Evolutionary conservation across 805 yeast species (phyloP).

Genomic region (Suhomyces kilbournensis): DNA sequence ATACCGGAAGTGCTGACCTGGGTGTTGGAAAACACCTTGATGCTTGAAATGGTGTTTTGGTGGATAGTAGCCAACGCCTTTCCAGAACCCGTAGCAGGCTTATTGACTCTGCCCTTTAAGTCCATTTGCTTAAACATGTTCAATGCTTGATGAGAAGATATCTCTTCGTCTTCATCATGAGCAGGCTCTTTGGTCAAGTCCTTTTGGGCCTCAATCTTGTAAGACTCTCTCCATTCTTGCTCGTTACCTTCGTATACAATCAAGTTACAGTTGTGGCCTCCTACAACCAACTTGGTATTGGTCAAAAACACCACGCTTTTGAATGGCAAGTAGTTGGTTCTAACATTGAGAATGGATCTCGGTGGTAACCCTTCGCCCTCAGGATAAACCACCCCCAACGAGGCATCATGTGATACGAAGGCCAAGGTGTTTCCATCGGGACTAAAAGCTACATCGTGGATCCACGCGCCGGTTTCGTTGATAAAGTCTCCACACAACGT

Average conservation of each 20-base stretch:
- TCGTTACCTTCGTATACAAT: slow-evolving; percentile 74
- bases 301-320: slow-evolving; percentile 67
- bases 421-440: slow-evolving; percentile 77
- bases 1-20: slow-evolving; percentile 71
- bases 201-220: slow-evolving; percentile 51
- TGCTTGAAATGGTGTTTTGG: slow-evolving; percentile 80
- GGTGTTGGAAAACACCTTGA: slow-evolving; percentile 47
- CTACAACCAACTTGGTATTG: slow-evolving; percentile 70
- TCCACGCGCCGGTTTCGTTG: slow-evolving; percentile 77
- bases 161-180: slow-evolving; percentile 47
- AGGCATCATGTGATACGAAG: slow-evolving; percentile 81
- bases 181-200: slow-evolving; percentile 45
- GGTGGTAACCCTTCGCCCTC: slow-evolving; percentile 65
- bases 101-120: slow-evolving; percentile 76
- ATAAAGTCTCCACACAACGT: slow-evolving; percentile 81
- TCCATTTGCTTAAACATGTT: slow-evolving; percentile 95
- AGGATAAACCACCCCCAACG: slow-evolving; percentile 79
- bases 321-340: slow-evolving; percentile 77
- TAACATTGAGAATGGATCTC: slow-evolving; percentile 51
- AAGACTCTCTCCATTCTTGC: slow-evolving; percentile 58
- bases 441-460: slow-evolving; percentile 85
- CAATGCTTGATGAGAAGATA: slow-evolving; percentile 72
- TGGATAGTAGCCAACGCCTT: slow-evolving; percentile 69
- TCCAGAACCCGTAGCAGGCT: slow-evolving; percentile 30
- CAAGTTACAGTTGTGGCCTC: slow-evolving; percentile 92